Evolutionary conservation across 306 rosid genomes (phyloP).

Genomic region (Cicer cuneatum): DNA sequence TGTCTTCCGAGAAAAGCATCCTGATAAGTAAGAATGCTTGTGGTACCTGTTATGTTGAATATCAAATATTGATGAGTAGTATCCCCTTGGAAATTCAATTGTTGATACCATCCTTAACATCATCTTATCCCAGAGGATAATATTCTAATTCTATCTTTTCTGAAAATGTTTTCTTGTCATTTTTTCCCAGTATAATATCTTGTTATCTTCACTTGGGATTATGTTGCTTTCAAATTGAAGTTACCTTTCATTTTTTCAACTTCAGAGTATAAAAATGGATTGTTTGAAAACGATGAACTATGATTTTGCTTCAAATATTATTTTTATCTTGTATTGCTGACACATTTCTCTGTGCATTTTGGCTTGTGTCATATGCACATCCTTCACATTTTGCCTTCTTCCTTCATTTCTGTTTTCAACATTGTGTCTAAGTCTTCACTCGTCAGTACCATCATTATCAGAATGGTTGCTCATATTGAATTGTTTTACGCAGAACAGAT

Average conservation of each 20-base stretch:
- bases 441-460: slow-evolving; percentile 14
- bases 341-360: slow-evolving; percentile 14
- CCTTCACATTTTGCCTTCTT: neutral
- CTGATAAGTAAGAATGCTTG: slow-evolving; percentile 62
- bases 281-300: slow-evolving; percentile 24
- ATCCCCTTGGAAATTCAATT: slow-evolving; percentile 12
- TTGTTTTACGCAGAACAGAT: slow-evolving; percentile 62
- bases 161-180: neutral
- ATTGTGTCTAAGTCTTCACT: slow-evolving; percentile 12
- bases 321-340: slow-evolving; percentile 19
- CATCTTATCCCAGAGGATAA: slow-evolving; percentile 13
- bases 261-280: slow-evolving; percentile 3
- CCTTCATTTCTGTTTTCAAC: slow-evolving; percentile 1
- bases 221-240: slow-evolving; percentile 30
- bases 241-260: slow-evolving; percentile 10
- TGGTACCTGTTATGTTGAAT: slow-evolving; percentile 14
- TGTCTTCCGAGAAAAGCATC: slow-evolving; percentile 81
- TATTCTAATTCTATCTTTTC: slow-evolving; percentile 19
- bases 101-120: slow-evolving; percentile 31
- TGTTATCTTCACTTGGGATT: slow-evolving; percentile 20
- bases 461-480: slow-evolving; percentile 19
- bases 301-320: slow-evolving; percentile 28
- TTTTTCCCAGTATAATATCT: neutral
- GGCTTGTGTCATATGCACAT: slow-evolving; percentile 22
- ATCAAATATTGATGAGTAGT: slow-evolving; percentile 24